Base-by-base conservation (phyloP, 2,329 filamentous ascomycete species). In the Beauveria varroae region DNA sequence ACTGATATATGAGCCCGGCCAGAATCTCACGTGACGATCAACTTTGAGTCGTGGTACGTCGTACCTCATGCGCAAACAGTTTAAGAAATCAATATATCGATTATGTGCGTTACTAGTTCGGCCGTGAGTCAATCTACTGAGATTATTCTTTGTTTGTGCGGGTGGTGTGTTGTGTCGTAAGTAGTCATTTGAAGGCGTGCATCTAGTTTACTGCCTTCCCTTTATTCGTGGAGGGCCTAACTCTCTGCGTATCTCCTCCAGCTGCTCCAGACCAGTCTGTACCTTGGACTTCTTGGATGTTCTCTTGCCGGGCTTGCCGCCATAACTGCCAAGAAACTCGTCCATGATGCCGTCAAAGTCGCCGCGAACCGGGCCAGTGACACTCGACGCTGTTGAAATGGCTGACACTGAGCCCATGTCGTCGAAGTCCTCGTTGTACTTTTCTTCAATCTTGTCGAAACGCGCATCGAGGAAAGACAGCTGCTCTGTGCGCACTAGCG, bases 301-400 rank as follows among this genome's bases (percentile, higher is more conserved):
- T 72, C 86, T 87, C 77, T 91, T 92, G 2, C 88, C 88, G 26
- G 82, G 82, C 74, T 86, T 87, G 10, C 60, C 60, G 28, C 84
- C 84, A 70, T 90, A 88, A 40, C 80, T 86, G 9, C 86, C 89
- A 28, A 98, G 76, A 75, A 99, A 99, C 61, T 96, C 93, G 71
- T 98, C 93, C 80, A 99, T 86, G 71, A 98, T 91, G 64, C 80
- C 84, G 71, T 96, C 88, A 74, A 99, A 96, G 71, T 97, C 93
- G 44, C 81, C 79, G 51, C 91, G 81, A 43, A 91, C 77, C 10
- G 87, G 83, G 0, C 87, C 88, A 71, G 76, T 82, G 1, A 90
- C 86, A 64, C 84, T 88, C 1, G 88, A 91, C 59, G 82, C 80
- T 4, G 81, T 81, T 12, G 86, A 87, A 51, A 85, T 76, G 5